Base-by-base conservation (phyloP, 495 filamentous ascomycete genomes). In the Penicillium alfredii region DNA sequence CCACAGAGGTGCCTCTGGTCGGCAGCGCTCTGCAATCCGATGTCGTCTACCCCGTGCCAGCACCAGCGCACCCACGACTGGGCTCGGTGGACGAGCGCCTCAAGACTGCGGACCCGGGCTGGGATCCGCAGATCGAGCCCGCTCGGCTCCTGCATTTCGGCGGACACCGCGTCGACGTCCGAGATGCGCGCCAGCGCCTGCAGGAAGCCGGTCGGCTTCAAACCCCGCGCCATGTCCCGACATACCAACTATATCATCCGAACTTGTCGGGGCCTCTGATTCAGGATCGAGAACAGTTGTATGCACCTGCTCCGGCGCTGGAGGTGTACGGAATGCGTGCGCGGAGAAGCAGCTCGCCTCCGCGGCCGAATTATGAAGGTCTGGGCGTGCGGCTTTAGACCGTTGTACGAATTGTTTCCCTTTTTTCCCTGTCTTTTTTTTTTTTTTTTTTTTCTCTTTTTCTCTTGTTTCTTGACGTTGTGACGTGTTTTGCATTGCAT, bases 311-410 rank as follows among this genome's bases (percentile, higher is more conserved):
- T 4, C 51, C 36, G 14, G 38, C 40, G 26, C 26, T 52, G 19
- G 53, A 51, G 16, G 27, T 37, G 6, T 51, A 45, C 13, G 43
- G 34, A 0, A 38, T 42, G 37, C 60, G 49, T 40, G 49, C 49
- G 40, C 53, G 58, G 36, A 68, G 65, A 78, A 77, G 59, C 71
- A 84, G 60, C 71, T 82, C 33, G 66, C 82, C 27, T 63, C 66
- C 42, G 6, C 46, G 33, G 1, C 51, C 56, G 16, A 29, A 45
- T 14, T 55, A 45, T 30, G 45, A 45, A 41, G 49, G 55, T 4
- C 23, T 60, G 9, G 60, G 51, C 13, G 34, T 61, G 28, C 37
- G 44, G 15, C 52, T 47, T n/a, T 33, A 13, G 22, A 13, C n/a
- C 6, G n/a, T n/a, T n/a, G n/a, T n/a, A n/a, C n/a, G n/a, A n/a